Conservation (phyloP, 768 basidiomycete species). For the Suillus subaureus region DNA sequence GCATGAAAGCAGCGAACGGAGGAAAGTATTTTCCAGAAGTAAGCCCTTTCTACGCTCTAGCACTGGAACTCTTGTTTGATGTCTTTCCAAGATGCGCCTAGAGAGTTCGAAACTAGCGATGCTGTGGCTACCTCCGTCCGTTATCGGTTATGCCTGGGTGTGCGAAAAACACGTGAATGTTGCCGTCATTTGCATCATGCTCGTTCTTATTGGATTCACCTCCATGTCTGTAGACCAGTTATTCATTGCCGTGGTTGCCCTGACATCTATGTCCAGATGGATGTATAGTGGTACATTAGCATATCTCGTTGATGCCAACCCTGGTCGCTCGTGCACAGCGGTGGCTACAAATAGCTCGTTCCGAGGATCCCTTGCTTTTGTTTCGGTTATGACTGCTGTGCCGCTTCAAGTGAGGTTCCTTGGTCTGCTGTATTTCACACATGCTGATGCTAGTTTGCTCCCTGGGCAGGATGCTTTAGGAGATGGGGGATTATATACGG, state of each 20-base stretch:
- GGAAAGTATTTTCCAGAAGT: constrained; percentile 68
- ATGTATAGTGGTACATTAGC: constrained; percentile 74
- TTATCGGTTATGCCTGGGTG: constrained; percentile 78
- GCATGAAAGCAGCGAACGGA: constrained; percentile 45
- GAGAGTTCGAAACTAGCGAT: constrained; percentile 62
- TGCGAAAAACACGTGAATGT: constrained; percentile 63
- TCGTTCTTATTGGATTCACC: constrained; percentile 76
- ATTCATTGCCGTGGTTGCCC: background rate
- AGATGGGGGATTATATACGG: constrained; percentile 79
- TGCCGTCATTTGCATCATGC: constrained; percentile 65
- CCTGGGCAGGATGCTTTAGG: constrained; percentile 61
- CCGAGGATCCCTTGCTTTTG: constrained; percentile 68
- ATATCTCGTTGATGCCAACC: constrained; percentile 86
- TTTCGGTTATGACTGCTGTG: constrained; percentile 73
- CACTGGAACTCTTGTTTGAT: background rate
- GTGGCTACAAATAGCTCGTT: constrained; percentile 77
- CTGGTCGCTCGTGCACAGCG: constrained; percentile 75
- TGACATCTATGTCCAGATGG: constrained; percentile 37
- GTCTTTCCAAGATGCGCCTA: constrained; percentile 64
- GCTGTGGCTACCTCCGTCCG: constrained; percentile 53
- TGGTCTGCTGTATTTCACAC: background rate
- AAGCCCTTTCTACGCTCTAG: constrained; percentile 12
- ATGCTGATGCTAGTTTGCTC: constrained; percentile 1
- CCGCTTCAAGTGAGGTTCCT: constrained; percentile 54
- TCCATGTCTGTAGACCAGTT: constrained; percentile 54